Conservation (phyloP, 495 filamentous ascomycete genomes). For the Penicillium coffeae region DNA sequence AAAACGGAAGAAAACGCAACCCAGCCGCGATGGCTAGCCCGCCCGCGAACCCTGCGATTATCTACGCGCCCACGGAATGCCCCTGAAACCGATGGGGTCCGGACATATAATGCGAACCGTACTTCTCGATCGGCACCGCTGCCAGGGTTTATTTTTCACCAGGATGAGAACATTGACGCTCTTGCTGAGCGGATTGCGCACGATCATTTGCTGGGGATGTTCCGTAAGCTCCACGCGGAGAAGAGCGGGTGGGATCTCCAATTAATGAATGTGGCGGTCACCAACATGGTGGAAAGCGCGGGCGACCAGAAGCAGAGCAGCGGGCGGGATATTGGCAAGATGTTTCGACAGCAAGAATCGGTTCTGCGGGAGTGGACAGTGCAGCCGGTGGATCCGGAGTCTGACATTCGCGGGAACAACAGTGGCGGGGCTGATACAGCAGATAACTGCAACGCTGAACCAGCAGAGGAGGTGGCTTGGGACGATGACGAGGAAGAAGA, state of each 20-base stretch:
- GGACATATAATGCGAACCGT: constrained; percentile 50
- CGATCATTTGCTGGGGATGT: constrained; percentile 63
- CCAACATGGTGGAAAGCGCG: constrained; percentile 71
- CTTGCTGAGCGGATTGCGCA: constrained; percentile 65
- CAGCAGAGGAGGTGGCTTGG: constrained; percentile 13
- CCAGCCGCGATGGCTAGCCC: constrained; percentile 57
- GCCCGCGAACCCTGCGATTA: constrained; percentile 69
- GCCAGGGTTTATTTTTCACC: constrained; percentile 63
- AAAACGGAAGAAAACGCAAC: constrained; percentile 33
- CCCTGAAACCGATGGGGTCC: constrained; percentile 47
- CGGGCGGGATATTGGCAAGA: constrained; percentile 58
- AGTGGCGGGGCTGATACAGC: too few species aligned
- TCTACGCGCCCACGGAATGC: constrained; percentile 67
- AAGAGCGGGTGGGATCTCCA: constrained; percentile 72
- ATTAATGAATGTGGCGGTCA: constrained; percentile 80
- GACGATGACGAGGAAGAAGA: constrained; percentile 46
- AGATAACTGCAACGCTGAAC: too few species aligned
- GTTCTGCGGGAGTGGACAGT: constrained; percentile 57
- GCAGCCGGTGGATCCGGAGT: neutral
- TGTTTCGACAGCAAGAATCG: constrained; percentile 67
- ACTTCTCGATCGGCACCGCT: constrained; percentile 66
- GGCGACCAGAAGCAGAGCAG: constrained; percentile 45
- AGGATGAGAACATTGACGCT: constrained; percentile 52
- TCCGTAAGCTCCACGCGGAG: constrained; percentile 68
- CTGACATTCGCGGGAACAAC: too few species aligned